Percentiles rank a stretch among this genome's conserved stretches.
Conservation (phyloP, 345 rosid genomes). For the Physaria fendleri region DNA sequence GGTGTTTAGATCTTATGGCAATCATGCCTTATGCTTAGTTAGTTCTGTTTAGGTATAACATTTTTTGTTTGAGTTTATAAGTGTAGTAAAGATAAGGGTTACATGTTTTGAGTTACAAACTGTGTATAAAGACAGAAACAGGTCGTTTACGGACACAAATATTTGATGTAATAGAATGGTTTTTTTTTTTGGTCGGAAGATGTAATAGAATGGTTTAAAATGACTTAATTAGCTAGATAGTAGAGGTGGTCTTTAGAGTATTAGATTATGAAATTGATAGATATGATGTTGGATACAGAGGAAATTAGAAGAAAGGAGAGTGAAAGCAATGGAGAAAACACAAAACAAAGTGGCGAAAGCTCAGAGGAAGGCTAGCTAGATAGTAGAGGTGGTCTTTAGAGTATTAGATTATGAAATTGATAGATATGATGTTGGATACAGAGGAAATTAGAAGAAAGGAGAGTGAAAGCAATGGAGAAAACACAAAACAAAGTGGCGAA, state of each 20-base stretch:
- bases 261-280: not conserved
- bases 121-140: not conserved
- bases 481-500: conserved; percentile 81
- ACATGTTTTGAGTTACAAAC: too few species aligned
- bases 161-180: too few species aligned
- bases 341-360: conserved; percentile 82
- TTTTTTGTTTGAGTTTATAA: too few species aligned
- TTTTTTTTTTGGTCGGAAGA: too few species aligned
- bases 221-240: not conserved
- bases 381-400: not conserved
- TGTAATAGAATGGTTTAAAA: not conserved
- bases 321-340: conserved; percentile 79
- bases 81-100: too few species aligned
- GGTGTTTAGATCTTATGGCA: too few species aligned
- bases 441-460: conserved; percentile 96
- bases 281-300: conserved; percentile 44
- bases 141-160: too few species aligned
- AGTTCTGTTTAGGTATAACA: too few species aligned
- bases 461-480: conserved; percentile 77
- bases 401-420: not conserved
- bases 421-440: conserved; percentile 15
- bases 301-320: conserved; percentile 90
- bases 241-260: not conserved
- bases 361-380: conserved; percentile 42
- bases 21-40: too few species aligned